Conservation (phyloP, 495 filamentous ascomycete genomes). For the Zalerion maritima region DNA sequence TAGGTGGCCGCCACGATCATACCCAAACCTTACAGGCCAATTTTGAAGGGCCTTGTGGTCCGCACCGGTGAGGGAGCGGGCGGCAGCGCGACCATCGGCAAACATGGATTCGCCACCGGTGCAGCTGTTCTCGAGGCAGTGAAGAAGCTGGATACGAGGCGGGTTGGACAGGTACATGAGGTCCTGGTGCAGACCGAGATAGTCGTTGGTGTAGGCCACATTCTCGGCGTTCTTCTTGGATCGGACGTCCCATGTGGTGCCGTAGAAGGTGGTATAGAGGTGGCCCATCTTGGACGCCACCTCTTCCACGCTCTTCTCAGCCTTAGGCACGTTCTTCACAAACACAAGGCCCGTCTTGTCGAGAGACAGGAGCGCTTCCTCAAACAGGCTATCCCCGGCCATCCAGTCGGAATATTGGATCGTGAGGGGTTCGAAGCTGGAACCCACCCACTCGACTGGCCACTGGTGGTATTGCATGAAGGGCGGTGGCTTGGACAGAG, state of each 20-base stretch:
- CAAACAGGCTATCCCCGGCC: constrained; percentile 34
- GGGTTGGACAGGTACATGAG: constrained; percentile 72
- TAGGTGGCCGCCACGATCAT: constrained; percentile 48
- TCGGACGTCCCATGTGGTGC: constrained; percentile 75
- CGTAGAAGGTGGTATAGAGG: constrained; percentile 75
- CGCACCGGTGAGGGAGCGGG: constrained; percentile 23
- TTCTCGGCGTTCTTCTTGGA: constrained; percentile 68
- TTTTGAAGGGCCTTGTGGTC: constrained; percentile 13
- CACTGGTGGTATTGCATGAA: constrained; percentile 23
- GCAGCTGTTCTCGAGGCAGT: constrained; percentile 64
- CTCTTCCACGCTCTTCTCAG: constrained; percentile 45
- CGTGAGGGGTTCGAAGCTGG: too few species aligned
- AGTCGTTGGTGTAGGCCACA: constrained; percentile 71
- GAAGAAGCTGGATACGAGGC: constrained; percentile 71
- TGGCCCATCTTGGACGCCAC: constrained; percentile 60
- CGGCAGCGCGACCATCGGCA: constrained; percentile 52
- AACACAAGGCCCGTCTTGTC: constrained; percentile 54
- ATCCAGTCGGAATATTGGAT: constrained; percentile 60
- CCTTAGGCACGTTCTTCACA: constrained; percentile 50
- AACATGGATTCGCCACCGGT: constrained; percentile 74
- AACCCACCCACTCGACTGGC: too few species aligned
- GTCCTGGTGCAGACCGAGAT: constrained; percentile 82
- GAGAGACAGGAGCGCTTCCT: constrained; percentile 38
- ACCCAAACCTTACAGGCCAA: constrained; percentile 57
- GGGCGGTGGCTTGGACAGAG: background rate